Percentiles rank a stretch among this genome's conserved stretches.
phyloP scores from a whole-genome alignment of 1,284 basidiomycete genomes.

The Boletellus sp. region DNA sequence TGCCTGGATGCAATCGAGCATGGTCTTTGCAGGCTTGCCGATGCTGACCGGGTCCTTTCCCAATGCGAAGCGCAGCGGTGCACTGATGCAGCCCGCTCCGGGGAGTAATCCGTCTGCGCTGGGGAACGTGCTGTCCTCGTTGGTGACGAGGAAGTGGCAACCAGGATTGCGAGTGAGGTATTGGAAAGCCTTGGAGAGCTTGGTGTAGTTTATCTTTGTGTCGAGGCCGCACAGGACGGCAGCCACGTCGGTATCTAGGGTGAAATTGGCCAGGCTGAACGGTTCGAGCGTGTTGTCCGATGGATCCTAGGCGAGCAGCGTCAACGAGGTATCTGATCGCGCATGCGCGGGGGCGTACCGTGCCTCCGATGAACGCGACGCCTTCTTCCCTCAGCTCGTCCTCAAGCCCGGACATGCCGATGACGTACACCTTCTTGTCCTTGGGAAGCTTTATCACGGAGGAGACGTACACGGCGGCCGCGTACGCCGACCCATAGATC shows the following conservation, averaged over 20 bases:
- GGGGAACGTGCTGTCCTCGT: slow-evolving; percentile 90
- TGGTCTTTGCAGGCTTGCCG: slow-evolving; percentile 88
- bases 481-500: slow-evolving; percentile 94
- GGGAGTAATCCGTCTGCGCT: slow-evolving; percentile 79
- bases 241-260: slow-evolving; percentile 75
- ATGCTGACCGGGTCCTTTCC: slow-evolving; percentile 74
- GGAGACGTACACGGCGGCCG: slow-evolving; percentile 90
- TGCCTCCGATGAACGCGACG: slow-evolving; percentile 79
- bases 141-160: slow-evolving; percentile 89
- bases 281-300: slow-evolving; percentile 74
- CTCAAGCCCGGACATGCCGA: slow-evolving; percentile 90
- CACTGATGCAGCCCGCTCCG: slow-evolving; percentile 82
- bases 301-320: slow-evolving; percentile 57
- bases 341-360: slow-evolving; percentile 48
- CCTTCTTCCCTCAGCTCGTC: slow-evolving; percentile 89
- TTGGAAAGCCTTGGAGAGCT: slow-evolving; percentile 90
- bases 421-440: slow-evolving; percentile 93
- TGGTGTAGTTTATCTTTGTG: slow-evolving; percentile 82
- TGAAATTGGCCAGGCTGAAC: slow-evolving; percentile 68
- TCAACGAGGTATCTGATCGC: background rate
- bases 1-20: slow-evolving; percentile 95
- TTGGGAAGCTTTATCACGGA: slow-evolving; percentile 85
- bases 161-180: slow-evolving; percentile 79
- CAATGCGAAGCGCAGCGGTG: slow-evolving; percentile 76
- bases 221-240: slow-evolving; percentile 92